Percentiles rank a stretch among this genome's conserved stretches.
phyloP scores from a whole-genome alignment of 2,329 filamentous ascomycete genomes.

The Aspergillus aculeatus region DNA sequence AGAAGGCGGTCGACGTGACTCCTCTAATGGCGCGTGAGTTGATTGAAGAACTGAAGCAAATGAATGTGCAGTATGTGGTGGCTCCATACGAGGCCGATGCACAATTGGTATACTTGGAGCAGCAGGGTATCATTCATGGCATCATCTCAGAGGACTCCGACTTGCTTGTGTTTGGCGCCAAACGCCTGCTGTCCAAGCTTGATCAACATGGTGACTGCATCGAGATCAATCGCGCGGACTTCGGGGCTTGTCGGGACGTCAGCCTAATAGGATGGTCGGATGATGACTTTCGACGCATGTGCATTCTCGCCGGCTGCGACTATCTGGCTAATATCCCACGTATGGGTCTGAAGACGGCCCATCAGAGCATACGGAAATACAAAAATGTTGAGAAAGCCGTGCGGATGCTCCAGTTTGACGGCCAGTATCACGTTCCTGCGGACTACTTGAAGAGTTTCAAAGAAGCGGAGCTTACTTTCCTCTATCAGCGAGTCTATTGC shows the following conservation, averaged over 20 bases:
- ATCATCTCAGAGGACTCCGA: constrained; percentile 97
- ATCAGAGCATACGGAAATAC: constrained; percentile 85
- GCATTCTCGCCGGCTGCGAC: constrained; percentile 93
- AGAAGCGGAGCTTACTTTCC: constrained; percentile 86
- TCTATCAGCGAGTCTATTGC: constrained; percentile 94
- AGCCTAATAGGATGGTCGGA: constrained; percentile 91
- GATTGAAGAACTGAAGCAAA: constrained; percentile 85
- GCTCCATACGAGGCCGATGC: constrained; percentile 97
- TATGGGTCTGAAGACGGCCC: constrained; percentile 89
- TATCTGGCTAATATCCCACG: constrained; percentile 84
- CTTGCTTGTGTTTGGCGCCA: constrained; percentile 89
- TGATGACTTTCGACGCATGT: constrained; percentile 87
- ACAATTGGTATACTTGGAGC: constrained; percentile 93
- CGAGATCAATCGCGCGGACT: constrained; percentile 85
- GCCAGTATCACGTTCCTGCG: constrained; percentile 74
- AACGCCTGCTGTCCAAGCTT: constrained; percentile 85
- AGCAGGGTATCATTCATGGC: constrained; percentile 75
- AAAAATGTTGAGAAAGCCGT: constrained; percentile 82
- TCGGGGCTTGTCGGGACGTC: constrained; percentile 82
- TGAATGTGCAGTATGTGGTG: constrained; percentile 80
- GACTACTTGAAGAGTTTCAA: constrained; percentile 79
- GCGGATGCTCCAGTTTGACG: constrained; percentile 82
- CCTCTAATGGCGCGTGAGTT: constrained; percentile 90
- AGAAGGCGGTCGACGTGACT: constrained; percentile 94
- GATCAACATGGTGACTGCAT: constrained; percentile 92